A percentile compares a stretch with the other conserved stretches of the same genome.
phyloP scores from a whole-genome alignment of 2,329 filamentous ascomycete species.

The Lachnellula cervina region DNA sequence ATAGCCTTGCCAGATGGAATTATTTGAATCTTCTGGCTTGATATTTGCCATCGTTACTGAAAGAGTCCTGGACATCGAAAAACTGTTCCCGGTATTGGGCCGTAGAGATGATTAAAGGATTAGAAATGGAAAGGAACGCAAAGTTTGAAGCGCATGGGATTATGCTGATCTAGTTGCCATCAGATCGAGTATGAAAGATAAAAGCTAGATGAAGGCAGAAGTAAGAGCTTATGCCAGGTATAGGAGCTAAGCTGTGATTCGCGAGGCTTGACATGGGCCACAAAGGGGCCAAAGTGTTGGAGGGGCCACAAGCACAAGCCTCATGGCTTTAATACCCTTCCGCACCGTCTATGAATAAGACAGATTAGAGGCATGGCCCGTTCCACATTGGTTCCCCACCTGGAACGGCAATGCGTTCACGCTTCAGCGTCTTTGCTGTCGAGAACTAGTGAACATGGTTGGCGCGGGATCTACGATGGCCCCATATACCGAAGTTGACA shows the following conservation, averaged over 20 bases:
- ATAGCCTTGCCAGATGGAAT: constrained; percentile 31
- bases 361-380: constrained; percentile 6
- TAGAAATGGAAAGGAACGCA: constrained; percentile 14
- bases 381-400: constrained; percentile 12
- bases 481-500: constrained; percentile 7
- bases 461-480: constrained; percentile 30
- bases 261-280: constrained; percentile 22
- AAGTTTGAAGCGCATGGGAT: constrained; percentile 18
- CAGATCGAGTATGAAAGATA: constrained; percentile 21
- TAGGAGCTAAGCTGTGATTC: constrained; percentile 29
- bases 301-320: constrained; percentile 21
- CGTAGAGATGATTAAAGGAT: constrained; percentile 9
- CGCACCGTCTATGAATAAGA: constrained; percentile 16
- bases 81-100: constrained; percentile 18
- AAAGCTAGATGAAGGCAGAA: constrained; percentile 26
- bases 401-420: constrained; percentile 17
- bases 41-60: constrained; percentile 31
- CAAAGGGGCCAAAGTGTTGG: constrained; percentile 23
- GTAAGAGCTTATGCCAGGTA: constrained; percentile 26
- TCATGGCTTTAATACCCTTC: constrained; percentile 27
- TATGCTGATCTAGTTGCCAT: constrained; percentile 20
- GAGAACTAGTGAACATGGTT: constrained; percentile 25
- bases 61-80: constrained; percentile 30
- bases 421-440: constrained; percentile 16
- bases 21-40: constrained; percentile 31